Evolutionary conservation across 2,329 filamentous ascomycete species (phyloP).

Genomic region (Cladorrhinum sp.): DNA sequence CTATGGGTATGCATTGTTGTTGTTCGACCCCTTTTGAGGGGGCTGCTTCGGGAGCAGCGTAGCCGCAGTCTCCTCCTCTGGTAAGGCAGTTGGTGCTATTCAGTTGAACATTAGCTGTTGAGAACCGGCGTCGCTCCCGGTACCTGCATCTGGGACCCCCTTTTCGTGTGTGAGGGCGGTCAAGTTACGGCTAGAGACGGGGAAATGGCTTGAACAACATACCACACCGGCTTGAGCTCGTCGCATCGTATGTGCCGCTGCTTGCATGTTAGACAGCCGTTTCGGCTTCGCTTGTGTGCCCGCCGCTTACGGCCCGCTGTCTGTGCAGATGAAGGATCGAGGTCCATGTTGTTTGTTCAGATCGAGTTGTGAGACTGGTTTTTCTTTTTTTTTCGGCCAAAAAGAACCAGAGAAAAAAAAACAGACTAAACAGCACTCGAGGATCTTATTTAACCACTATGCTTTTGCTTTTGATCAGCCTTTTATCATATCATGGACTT

Average conservation of each 20-base stretch:
- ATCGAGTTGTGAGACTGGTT: not conserved
- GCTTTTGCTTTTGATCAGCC: too few relatives aligned
- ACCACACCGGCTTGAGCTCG: slow-evolving; percentile 24
- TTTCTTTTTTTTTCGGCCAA: too few relatives aligned
- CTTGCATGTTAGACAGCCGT: slow-evolving; percentile 24
- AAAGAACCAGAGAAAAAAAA: too few relatives aligned
- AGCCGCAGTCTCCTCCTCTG: slow-evolving; percentile 23
- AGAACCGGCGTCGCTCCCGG: too few relatives aligned
- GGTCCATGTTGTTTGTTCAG: not conserved
- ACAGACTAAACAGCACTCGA: too few relatives aligned
- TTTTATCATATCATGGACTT: too few relatives aligned
- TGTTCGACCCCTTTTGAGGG: not conserved
- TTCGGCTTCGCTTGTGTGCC: slow-evolving; percentile 22
- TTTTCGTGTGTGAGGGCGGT: too few relatives aligned
- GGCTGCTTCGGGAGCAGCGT: slow-evolving; percentile 7
- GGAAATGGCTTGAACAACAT: too few relatives aligned
- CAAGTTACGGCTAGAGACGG: too few relatives aligned
- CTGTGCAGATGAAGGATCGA: slow-evolving; percentile 4
- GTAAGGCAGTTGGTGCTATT: slow-evolving; percentile 23
- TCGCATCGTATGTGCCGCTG: slow-evolving; percentile 24
- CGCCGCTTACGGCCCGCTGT: slow-evolving; percentile 14
- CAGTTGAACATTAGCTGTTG: too few relatives aligned
- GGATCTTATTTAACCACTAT: too few relatives aligned
- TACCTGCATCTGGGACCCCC: too few relatives aligned
- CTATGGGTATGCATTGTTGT: not conserved